phyloP scores from a whole-genome alignment of 2,329 filamentous ascomycete genomes.

The Tetracladium maxilliforme region DNA sequence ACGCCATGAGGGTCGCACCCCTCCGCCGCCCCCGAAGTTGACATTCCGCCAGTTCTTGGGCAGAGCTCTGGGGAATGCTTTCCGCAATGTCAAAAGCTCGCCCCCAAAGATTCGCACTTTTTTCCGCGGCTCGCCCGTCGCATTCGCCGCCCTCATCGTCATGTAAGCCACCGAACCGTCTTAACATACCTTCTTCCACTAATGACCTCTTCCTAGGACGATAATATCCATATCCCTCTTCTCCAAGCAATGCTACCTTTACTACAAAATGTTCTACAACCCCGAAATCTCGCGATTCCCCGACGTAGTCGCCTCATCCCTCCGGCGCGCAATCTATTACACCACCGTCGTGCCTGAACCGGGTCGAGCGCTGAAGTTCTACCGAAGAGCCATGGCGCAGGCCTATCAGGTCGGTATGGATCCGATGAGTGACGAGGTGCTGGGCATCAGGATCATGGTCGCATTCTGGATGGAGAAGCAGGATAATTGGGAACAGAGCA shows the following conservation, averaged over 20 bases:
- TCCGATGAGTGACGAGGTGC: constrained; percentile 78
- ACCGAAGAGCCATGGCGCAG: constrained; percentile 61
- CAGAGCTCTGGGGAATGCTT: no score
- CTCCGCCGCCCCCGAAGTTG: no score
- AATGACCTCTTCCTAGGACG: not conserved
- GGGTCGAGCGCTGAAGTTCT: constrained; percentile 67
- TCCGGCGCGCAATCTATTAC: constrained; percentile 79
- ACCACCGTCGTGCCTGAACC: constrained; percentile 64
- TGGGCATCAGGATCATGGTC: constrained; percentile 77
- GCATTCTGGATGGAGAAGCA: constrained; percentile 69
- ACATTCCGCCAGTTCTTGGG: no score
- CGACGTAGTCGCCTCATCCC: constrained; percentile 56
- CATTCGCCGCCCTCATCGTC: no score
- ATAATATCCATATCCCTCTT: constrained; percentile 34
- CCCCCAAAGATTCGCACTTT: no score
- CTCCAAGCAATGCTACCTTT: no score
- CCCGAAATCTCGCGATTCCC: constrained; percentile 38
- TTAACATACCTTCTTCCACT: no score
- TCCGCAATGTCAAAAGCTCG: no score
- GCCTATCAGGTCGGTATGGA: constrained; percentile 66
- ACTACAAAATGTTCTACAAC: constrained; percentile 15
- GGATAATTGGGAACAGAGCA: constrained; percentile 52
- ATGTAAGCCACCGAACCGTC: no score
- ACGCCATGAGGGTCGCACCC: no score
- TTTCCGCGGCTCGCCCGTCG: no score